These are phyloP conservation scores for Dictyostelium discoideum DNA, from an alignment of 78 protist species.

Conservation along the genomic window dicty_2.7 NC_007089.4:357501-358000, in stretches of 20 bases:
- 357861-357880: constrained; percentile 38
- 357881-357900: constrained; percentile 61
- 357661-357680: neutral
- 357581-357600: neutral
- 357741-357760: neutral
- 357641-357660: neutral
- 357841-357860: constrained; percentile 71
- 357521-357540: neutral
- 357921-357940: too few relatives aligned
- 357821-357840: constrained; percentile 76
- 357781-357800: neutral
- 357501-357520: constrained; percentile 10
- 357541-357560: neutral
- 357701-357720: neutral
- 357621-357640: neutral
- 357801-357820: constrained; percentile 10
- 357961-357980: neutral
- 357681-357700: neutral
- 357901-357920: neutral
- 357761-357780: neutral
- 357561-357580: neutral
- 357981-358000: constrained; percentile 42
- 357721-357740: neutral
- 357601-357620: neutral
- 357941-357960: neutral